Evolutionary conservation across 1,284 basidiomycete genomes (phyloP).

Genomic region (Tausonia pullulans): DNA sequence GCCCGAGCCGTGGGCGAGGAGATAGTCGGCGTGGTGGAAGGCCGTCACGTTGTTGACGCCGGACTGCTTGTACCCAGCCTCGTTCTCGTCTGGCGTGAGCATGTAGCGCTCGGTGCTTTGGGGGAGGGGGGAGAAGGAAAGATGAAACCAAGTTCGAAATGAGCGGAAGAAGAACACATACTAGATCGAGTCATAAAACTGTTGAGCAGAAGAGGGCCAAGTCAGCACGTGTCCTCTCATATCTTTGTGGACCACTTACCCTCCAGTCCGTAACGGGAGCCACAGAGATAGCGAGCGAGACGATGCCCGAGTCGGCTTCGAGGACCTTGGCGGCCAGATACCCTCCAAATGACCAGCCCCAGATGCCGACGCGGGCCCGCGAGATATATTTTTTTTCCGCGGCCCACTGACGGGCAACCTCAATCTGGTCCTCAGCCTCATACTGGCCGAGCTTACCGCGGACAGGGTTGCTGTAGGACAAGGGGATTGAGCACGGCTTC

Average conservation of each 20-base stretch:
- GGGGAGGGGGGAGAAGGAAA: neutral
- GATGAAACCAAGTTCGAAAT: neutral
- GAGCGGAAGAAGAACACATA: neutral
- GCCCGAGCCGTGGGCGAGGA: constrained; percentile 82
- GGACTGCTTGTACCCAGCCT: constrained; percentile 68
- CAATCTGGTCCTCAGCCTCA: constrained; percentile 79
- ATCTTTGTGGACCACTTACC: constrained; percentile 39
- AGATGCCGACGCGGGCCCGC: constrained; percentile 10
- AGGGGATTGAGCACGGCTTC: too few species aligned
- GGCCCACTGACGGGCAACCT: constrained; percentile 48
- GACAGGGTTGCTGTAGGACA: constrained; percentile 47
- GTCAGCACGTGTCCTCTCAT: neutral
- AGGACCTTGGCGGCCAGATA: constrained; percentile 84
- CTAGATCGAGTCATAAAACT: constrained; percentile 54
- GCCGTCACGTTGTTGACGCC: constrained; percentile 75
- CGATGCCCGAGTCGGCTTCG: constrained; percentile 74
- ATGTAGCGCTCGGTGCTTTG: constrained; percentile 82
- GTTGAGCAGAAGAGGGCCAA: constrained; percentile 26
- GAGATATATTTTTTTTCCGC: constrained; percentile 35
- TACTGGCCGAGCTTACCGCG: constrained; percentile 72
- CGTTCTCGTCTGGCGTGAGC: constrained; percentile 66
- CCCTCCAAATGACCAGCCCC: constrained; percentile 13
- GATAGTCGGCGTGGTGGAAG: constrained; percentile 64
- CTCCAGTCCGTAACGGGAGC: constrained; percentile 43
- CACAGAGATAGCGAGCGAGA: constrained; percentile 77